Evolutionary conservation across 306 rosid genomes (phyloP).

Genomic region (Ceratonia siliqua): DNA sequence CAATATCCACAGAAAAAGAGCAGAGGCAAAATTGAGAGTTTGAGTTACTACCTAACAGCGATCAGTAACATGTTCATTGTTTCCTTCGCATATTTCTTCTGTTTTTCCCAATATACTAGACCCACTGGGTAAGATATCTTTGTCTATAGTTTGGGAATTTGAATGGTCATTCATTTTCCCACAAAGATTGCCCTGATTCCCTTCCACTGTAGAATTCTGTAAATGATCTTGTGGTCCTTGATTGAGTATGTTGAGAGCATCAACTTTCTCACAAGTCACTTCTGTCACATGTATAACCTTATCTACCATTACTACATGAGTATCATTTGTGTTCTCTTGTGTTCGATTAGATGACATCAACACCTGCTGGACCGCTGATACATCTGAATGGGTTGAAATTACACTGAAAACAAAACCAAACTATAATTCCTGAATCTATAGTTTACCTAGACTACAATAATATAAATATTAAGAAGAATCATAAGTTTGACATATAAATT

Average conservation of each 20-base stretch:
- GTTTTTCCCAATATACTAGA: constrained; percentile 38
- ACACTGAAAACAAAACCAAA: constrained; percentile 53
- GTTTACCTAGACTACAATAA: neutral
- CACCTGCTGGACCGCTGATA: constrained; percentile 36
- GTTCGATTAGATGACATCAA: constrained; percentile 47
- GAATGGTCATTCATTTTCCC: constrained; percentile 35
- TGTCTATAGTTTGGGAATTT: constrained; percentile 40
- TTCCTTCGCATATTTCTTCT: constrained; percentile 38
- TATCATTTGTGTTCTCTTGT: constrained; percentile 51
- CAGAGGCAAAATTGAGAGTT: constrained; percentile 7
- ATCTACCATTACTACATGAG: constrained; percentile 56
- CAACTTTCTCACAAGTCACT: constrained; percentile 57
- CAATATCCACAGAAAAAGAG: neutral
- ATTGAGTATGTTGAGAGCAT: constrained; percentile 30
- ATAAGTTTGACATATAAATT: constrained; percentile 19
- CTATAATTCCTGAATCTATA: neutral
- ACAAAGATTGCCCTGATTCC: constrained; percentile 20
- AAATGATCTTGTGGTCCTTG: constrained; percentile 29
- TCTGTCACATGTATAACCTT: constrained; percentile 65
- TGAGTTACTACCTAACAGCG: constrained; percentile 43
- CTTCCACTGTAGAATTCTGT: constrained; percentile 31
- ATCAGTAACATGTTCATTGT: constrained; percentile 40
- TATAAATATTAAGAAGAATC: constrained; percentile 18
- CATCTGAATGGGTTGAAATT: constrained; percentile 43
- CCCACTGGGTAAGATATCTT: constrained; percentile 41